Percentiles rank a stretch among this genome's conserved stretches.
Conservation (phyloP, 805 yeast genomes). For the Metschnikowia bowlesiae region DNA sequence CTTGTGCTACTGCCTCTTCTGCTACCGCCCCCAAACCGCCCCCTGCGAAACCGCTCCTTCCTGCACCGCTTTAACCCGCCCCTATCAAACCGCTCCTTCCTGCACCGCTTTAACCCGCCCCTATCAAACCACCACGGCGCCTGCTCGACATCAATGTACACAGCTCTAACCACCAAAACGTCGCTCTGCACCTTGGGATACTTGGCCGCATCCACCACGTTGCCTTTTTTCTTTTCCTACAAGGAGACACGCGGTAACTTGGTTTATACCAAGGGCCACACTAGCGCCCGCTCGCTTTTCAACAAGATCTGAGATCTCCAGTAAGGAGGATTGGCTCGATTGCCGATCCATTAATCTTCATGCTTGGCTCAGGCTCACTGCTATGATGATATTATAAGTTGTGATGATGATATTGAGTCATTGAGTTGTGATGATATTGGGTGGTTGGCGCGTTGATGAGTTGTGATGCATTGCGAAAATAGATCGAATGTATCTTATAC, state of each 20-base stretch:
- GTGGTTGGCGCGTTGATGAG: too few relatives aligned
- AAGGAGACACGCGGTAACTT: conserved; percentile 28
- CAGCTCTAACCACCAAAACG: conserved; percentile 22
- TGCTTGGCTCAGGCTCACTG: too few relatives aligned
- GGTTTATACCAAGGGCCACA: conserved; percentile 29
- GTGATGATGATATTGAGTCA: too few relatives aligned
- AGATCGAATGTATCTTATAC: too few relatives aligned
- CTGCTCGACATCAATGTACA: conserved; percentile 15
- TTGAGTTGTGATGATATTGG: too few relatives aligned
- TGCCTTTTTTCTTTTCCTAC: conserved; percentile 39
- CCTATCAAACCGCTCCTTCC: too few relatives aligned
- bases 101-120: too few relatives aligned
- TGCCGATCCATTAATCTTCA: too few relatives aligned
- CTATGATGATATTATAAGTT: too few relatives aligned
- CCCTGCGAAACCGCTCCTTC: too few relatives aligned
- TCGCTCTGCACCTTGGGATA: conserved; percentile 34
- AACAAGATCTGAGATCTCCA: conserved; percentile 23
- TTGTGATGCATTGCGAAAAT: too few relatives aligned
- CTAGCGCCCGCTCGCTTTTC: conserved; percentile 33
- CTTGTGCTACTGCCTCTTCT: background rate
- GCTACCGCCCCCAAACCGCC: background rate
- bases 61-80: too few relatives aligned
- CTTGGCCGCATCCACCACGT: conserved; percentile 35
- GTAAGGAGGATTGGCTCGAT: background rate
- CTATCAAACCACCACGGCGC: background rate